Evolutionary conservation across 2,329 filamentous ascomycete species (phyloP).

Genomic region (Podosphaera fusca): DNA sequence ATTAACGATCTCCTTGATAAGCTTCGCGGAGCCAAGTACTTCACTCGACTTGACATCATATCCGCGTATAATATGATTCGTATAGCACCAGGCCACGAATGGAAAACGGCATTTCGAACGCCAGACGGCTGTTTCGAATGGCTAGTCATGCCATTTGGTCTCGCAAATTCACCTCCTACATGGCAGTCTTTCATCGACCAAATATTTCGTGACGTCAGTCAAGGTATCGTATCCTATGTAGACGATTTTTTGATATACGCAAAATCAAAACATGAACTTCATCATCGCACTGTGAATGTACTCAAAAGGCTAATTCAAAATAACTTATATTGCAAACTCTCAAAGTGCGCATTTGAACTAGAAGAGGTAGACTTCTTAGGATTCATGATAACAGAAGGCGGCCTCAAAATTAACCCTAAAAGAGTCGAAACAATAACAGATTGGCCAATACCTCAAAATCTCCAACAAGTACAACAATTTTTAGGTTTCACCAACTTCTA

Average conservation of each 20-base stretch:
- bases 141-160: neutral
- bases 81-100: no score
- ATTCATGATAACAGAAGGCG: neutral
- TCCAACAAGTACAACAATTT: slow-evolving; percentile 1
- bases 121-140: neutral
- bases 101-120: neutral
- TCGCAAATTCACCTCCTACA: no score
- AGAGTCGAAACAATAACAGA: neutral
- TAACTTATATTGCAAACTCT: slow-evolving; percentile 1
- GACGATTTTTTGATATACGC: neutral
- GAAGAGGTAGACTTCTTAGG: neutral
- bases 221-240: neutral
- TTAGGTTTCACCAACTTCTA: slow-evolving; percentile 1
- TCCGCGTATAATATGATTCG: neutral
- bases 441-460: neutral
- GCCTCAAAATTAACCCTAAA: neutral
- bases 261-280: neutral
- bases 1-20: neutral
- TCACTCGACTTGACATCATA: neutral
- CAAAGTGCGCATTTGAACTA: neutral
- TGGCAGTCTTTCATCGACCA: no score
- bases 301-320: neutral
- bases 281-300: neutral
- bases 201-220: no score
- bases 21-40: neutral